Evolutionary conservation across 306 rosid genomes (phyloP).

Genomic region (Quillaja saponaria): DNA sequence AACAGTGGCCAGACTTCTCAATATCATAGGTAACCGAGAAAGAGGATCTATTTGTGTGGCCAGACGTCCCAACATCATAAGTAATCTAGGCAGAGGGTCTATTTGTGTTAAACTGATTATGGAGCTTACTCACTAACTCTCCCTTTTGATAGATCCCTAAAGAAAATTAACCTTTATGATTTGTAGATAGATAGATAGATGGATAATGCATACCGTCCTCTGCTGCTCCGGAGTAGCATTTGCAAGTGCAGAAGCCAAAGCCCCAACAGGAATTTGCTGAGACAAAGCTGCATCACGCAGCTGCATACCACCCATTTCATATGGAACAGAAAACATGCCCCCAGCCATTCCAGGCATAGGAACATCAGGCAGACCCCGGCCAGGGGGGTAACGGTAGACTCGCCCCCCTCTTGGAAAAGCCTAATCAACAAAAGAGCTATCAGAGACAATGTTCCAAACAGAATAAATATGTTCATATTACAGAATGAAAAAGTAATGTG

Average conservation of each 20-base stretch:
- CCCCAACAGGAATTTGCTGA: conserved; percentile 86
- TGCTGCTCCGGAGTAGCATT: conserved; percentile 96
- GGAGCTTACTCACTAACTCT: too few relatives aligned
- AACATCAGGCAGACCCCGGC: conserved; percentile 80
- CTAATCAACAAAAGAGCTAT: conserved; percentile 38
- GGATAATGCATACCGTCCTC: conserved; percentile 61
- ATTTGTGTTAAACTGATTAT: too few relatives aligned
- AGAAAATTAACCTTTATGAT: too few relatives aligned
- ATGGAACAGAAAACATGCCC: conserved; percentile 96
- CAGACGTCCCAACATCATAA: too few relatives aligned
- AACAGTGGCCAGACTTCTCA: too few relatives aligned
- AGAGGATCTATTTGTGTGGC: too few relatives aligned
- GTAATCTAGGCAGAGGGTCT: too few relatives aligned
- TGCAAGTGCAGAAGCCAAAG: conserved; percentile 93
- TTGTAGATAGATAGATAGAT: too few relatives aligned
- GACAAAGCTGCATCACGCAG: conserved; percentile 73
- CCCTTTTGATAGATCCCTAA: background rate
- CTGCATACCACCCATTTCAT: conserved; percentile 78
- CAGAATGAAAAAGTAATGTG: background rate
- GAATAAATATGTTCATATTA: background rate
- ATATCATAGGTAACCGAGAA: too few relatives aligned
- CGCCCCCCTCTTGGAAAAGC: conserved; percentile 96
- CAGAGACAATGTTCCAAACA: conserved; percentile 19
- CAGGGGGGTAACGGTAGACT: conserved; percentile 87
- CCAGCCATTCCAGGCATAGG: conserved; percentile 94